Conservation (phyloP, 2,329 filamentous ascomycete species). For the Ascochyta fabae region DNA sequence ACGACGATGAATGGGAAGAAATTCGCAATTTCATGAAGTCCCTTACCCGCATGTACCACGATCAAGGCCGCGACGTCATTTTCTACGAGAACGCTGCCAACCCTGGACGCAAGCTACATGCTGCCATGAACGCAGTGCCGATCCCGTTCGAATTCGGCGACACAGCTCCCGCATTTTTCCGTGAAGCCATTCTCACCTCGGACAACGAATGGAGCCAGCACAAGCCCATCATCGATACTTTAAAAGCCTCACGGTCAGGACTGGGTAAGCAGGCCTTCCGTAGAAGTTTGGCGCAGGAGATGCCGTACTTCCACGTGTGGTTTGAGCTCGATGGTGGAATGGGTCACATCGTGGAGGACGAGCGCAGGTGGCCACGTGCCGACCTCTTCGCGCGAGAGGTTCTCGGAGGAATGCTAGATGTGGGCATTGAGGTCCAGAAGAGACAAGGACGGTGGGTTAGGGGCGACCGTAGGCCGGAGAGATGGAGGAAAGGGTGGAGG, state of each 20-base stretch:
- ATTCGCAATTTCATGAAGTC: slow-evolving; percentile 99
- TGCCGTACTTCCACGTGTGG: slow-evolving; percentile 98
- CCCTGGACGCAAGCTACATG: slow-evolving; percentile 79
- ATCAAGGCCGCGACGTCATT: slow-evolving; percentile 87
- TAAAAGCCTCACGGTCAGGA: slow-evolving; percentile 67
- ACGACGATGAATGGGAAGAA: slow-evolving; percentile 99
- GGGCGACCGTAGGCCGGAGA: slow-evolving; percentile 71
- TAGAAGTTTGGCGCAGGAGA: slow-evolving; percentile 84
- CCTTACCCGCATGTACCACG: slow-evolving; percentile 91
- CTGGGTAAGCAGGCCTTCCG: slow-evolving; percentile 84
- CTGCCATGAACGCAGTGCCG: slow-evolving; percentile 83
- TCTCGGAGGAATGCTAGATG: slow-evolving; percentile 88
- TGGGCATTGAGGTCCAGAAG: slow-evolving; percentile 82
- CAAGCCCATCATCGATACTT: slow-evolving; percentile 90
- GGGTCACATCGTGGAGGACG: slow-evolving; percentile 90
- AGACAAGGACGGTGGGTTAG: slow-evolving; percentile 85
- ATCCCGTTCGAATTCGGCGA: slow-evolving; percentile 91
- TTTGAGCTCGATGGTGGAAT: slow-evolving; percentile 90
- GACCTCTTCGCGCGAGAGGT: slow-evolving; percentile 94
- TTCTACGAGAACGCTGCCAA: slow-evolving; percentile 97
- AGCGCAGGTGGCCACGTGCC: slow-evolving; percentile 82
- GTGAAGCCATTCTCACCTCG: slow-evolving; percentile 84
- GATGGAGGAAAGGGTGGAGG: slow-evolving; percentile 83
- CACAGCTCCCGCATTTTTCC: slow-evolving; percentile 92
- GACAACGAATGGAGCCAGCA: slow-evolving; percentile 98